These are phyloP conservation scores for Zea luxurians DNA, from an alignment of 176 grass and related monocot species.

Conservation along the genomic window DNA sequence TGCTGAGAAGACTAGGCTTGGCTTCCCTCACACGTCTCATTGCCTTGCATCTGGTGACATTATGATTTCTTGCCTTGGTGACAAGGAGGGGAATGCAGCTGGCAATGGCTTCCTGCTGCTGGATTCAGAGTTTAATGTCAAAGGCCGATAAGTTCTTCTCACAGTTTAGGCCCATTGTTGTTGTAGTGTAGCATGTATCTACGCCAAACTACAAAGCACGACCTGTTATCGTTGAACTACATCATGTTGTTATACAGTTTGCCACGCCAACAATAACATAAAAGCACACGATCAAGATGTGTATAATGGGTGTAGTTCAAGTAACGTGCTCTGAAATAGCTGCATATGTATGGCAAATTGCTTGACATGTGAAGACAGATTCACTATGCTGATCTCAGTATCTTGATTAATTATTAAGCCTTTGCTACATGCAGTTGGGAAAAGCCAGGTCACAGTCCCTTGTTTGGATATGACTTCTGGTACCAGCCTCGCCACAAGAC, in stretches of 20 bases:
- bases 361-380: background rate
- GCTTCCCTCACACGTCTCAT: conserved; percentile 91
- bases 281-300: background rate
- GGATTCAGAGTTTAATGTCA: conserved; percentile 96
- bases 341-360: background rate
- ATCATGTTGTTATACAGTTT: background rate
- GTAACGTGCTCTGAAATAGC: background rate
- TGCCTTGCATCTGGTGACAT: conserved; percentile 92
- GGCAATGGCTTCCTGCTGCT: conserved; percentile 83
- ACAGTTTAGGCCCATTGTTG: background rate
- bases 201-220: background rate
- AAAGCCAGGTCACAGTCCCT: conserved; percentile 74
- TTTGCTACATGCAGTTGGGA: conserved; percentile 66
- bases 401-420: background rate
- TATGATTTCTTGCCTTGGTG: conserved; percentile 91
- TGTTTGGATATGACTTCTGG: conserved; percentile 96
- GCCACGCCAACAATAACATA: background rate
- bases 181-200: background rate
- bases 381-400: background rate
- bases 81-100: conserved; percentile 79
- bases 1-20: conserved; percentile 78
- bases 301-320: background rate
- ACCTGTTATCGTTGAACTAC: background rate
- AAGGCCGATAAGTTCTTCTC: conserved; percentile 67
- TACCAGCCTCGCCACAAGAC: conserved; percentile 92